Evolutionary conservation across 2,329 filamentous ascomycete genomes (phyloP).

Genomic region (Colletotrichum musae): DNA sequence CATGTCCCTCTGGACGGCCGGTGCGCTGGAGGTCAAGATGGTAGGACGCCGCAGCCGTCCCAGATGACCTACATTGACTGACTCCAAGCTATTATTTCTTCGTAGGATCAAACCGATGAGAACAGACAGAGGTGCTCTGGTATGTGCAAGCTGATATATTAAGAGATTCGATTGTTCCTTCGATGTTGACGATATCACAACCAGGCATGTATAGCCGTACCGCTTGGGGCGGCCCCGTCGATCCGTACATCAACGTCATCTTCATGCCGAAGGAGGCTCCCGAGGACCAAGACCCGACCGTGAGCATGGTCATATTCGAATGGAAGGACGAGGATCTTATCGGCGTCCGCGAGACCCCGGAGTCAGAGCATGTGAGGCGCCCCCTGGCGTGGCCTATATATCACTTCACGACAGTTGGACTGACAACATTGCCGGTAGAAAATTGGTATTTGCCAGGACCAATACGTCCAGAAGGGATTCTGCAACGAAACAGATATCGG

Average conservation of each 20-base stretch:
- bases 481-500: slow-evolving; percentile 87
- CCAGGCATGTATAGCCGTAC: slow-evolving; percentile 93
- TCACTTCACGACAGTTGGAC: slow-evolving; percentile 37
- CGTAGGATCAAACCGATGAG: slow-evolving; percentile 80
- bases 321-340: slow-evolving; percentile 89
- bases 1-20: slow-evolving; percentile 67
- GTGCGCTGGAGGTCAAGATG: slow-evolving; percentile 71
- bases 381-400: neutral
- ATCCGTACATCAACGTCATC: slow-evolving; percentile 90
- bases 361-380: slow-evolving; percentile 66
- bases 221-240: slow-evolving; percentile 88
- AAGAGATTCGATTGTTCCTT: neutral
- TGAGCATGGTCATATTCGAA: slow-evolving; percentile 93
- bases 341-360: slow-evolving; percentile 73
- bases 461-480: slow-evolving; percentile 75
- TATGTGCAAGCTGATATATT: slow-evolving; percentile 49
- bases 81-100: neutral
- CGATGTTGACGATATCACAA: slow-evolving; percentile 41
- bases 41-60: slow-evolving; percentile 54
- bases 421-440: slow-evolving; percentile 53
- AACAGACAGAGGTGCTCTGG: slow-evolving; percentile 85
- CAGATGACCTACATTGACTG: neutral
- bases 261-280: slow-evolving; percentile 75
- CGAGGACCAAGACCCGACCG: slow-evolving; percentile 78
- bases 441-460: slow-evolving; percentile 79